Base-by-base conservation (phyloP, 345 rosid genomes). In the Leavenworthia alabamica region DNA sequence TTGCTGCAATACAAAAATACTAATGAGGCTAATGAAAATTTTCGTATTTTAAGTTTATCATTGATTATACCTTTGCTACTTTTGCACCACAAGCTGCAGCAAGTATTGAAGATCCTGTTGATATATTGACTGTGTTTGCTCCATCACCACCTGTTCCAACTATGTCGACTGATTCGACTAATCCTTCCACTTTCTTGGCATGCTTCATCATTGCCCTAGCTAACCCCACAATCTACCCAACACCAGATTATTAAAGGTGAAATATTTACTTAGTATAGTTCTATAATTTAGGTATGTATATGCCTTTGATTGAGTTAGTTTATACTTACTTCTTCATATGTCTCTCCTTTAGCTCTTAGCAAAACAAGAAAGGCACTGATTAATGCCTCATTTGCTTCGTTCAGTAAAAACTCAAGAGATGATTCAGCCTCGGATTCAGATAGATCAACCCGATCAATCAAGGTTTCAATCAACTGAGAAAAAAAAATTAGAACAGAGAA, bases 81-180 rank as follows among this genome's bases (percentile, higher is more conserved):
- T 83, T 94, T 14, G 92, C 96, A 60, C 96, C 97, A 71, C 95
- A 90, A 51, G 99, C 95, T 32, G 95, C 97, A 60, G 97, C 82
- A 46, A 94, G 86, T 64, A 94, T 80, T 31, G 99, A 80, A 50
- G 99, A 89, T 8, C 97, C 97, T 0, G 96, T 94, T 17, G 95
- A 94, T 59, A 90, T 94, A 70, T 94, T 94, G 47, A 94, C 95
- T 0, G 99, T 94, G 76, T 90, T 78, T 6, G 93, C 95, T 37
- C 97, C 99, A 80, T 90, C 99, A 6, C 97, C 97, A 16, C 96
- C 97, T 0, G 92, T 94, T 60, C 97, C 97, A 27, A 88, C 96
- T 67, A 90, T 88, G 76, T 94, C 97, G 27, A 94, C 90, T 7
- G 55, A 88, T 67, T 80, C 83, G 35, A 45, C 77, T 64, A 90